Percentiles rank a stretch among this genome's conserved stretches.
Evolutionary conservation across 2,329 filamentous ascomycete genomes (phyloP).

Genomic region (Beauveria sp.): DNA sequence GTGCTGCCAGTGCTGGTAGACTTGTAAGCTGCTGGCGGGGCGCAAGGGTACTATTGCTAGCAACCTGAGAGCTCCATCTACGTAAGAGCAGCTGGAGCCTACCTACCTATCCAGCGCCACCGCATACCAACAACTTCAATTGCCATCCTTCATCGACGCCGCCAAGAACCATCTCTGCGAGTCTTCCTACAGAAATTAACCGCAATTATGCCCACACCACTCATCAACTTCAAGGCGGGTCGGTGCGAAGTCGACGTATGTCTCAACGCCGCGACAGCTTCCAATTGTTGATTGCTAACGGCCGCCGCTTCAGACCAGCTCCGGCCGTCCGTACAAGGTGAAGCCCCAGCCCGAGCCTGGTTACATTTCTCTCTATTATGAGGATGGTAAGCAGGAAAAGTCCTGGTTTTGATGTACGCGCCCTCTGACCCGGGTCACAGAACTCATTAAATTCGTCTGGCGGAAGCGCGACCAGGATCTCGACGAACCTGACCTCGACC

Average conservation of each 20-base stretch:
- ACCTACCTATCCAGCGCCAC: not conserved
- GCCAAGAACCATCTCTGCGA: not conserved
- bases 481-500: constrained; percentile 71
- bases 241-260: constrained; percentile 73
- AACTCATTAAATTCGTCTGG: constrained; percentile 97
- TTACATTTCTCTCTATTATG: constrained; percentile 85
- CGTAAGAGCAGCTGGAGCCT: constrained; percentile 11
- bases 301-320: constrained; percentile 27
- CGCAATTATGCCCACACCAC: constrained; percentile 63
- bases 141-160: not conserved
- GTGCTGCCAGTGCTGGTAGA: too few relatives aligned
- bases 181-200: not conserved
- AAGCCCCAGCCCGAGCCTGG: constrained; percentile 66
- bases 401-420: not conserved
- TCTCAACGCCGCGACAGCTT: not conserved
- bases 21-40: too few relatives aligned
- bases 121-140: not conserved
- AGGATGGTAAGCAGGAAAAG: constrained; percentile 59
- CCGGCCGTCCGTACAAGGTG: constrained; percentile 57
- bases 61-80: constrained; percentile 1
- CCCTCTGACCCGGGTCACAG: constrained; percentile 31
- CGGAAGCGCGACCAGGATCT: constrained; percentile 65
- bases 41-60: too few relatives aligned
- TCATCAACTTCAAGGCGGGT: constrained; percentile 96
- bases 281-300: constrained; percentile 14